Evolutionary conservation across 805 yeast species (phyloP), one percentile per base, ranked within the genome.

Genomic region (Wickerhamiella dianesei): DNA sequence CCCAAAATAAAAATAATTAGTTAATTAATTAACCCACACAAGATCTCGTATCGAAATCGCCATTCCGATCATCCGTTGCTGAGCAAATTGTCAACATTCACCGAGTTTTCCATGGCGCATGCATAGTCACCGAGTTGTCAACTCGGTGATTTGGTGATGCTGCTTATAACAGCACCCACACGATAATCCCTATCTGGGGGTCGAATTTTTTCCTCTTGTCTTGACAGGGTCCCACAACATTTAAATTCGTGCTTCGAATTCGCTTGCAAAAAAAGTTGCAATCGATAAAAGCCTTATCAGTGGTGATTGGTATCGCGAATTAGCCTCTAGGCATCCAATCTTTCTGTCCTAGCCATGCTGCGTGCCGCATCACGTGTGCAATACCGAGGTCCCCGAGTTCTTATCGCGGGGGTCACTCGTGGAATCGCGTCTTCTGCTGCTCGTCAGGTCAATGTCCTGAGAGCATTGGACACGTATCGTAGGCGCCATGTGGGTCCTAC

Each of bases 401-500:
- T 25, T 25, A 25, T 25, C 32, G 32, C 12, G 9, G 12, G 12
- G 6, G 32, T 12, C 9, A 25, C 32, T 25, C 32, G 32, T 25
- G 32, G 32, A 25, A 25, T 25, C 12, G 6, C 32, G 12, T 25
- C 32, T 25, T 25, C 32, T 25, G 32, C 32, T 25, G 9, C 32
- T 25, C 32, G 32, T 12, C 6, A 36, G 4, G 22, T 41, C 13
- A 43, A 50, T 25, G 53, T 51, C 5, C 40, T 53, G 42, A 36
- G 29, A 37, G 73, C 75, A 2, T 69, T 84, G 48, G 98, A 92
- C 61, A 80, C 92, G 1, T 92, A 89, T 64, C 75, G 82, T 44
- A 76, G 94, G 59, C 83, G 97, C 58, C 98, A 92, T 64, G 69
- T 89, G 49, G 98, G 98, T 12, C 56, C 68, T 5, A 86, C 94